Percentiles rank a stretch among this genome's conserved stretches.
These are phyloP conservation scores for Russula earlei DNA, from an alignment of 768 basidiomycete species.

Conservation along the genomic window DNA sequence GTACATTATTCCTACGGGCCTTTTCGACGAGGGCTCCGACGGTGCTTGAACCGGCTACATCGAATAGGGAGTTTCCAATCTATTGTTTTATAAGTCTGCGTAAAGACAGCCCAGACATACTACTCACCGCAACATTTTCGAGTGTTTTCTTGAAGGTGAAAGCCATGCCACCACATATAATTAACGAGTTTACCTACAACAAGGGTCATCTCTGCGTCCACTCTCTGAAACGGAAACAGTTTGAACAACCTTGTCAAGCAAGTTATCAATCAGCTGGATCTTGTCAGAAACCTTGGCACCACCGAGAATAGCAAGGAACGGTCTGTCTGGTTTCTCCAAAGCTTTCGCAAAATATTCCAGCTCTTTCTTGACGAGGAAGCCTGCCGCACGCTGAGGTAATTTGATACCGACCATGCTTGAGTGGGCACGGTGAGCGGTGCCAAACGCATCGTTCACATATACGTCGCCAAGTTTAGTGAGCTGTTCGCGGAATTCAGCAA, in stretches of 20 bases:
- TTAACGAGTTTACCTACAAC: conserved; percentile 79
- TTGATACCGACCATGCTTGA: conserved; percentile 98
- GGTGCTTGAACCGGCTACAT: conserved; percentile 80
- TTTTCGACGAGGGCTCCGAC: conserved; percentile 79
- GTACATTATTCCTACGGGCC: conserved; percentile 84
- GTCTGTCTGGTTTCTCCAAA: conserved; percentile 85
- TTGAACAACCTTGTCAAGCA: conserved; percentile 81
- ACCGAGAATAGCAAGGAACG: conserved; percentile 96
- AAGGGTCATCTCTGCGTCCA: neutral
- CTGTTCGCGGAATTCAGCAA: conserved; percentile 75
- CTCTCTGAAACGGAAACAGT: neutral
- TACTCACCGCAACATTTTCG: conserved; percentile 58
- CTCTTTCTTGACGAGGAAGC: conserved; percentile 97
- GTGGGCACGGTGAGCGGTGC: conserved; percentile 96
- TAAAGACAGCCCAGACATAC: neutral
- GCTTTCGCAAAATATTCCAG: conserved; percentile 98
- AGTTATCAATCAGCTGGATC: conserved; percentile 96
- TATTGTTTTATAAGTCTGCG: conserved; percentile 24
- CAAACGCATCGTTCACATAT: conserved; percentile 98
- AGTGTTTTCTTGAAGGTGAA: conserved; percentile 98
- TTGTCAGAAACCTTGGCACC: conserved; percentile 99
- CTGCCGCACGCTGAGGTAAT: conserved; percentile 84
- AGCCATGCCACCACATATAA: conserved; percentile 97
- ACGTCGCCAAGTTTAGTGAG: conserved; percentile 92
- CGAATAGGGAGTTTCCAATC: conserved; percentile 95